Evolutionary conservation across 768 basidiomycete genomes (phyloP), one percentile per base, ranked within the genome.

Genomic region (Leucocoprinus birnbaumii): DNA sequence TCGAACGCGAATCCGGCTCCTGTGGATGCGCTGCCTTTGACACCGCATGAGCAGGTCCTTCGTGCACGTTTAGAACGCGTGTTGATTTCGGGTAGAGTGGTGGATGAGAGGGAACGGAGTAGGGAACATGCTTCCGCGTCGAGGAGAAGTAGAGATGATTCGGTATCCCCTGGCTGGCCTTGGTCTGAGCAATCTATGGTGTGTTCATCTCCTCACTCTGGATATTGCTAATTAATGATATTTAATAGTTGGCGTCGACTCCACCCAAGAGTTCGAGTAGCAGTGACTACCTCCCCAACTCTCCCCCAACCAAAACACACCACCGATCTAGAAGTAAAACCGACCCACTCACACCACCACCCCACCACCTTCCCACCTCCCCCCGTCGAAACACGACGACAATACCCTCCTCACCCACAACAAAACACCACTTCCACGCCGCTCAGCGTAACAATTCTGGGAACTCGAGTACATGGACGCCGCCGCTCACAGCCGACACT

Each of bases 21-120:
- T 1, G 34, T 6, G 6, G 48, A 58, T 5, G 40, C 42, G 1
- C 21, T 52, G 1, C 35, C 53, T 4, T 47, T 55, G 24, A 60
- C 59, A 1, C 59, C 59, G 3, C 53, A 60, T 35, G 59, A 58
- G 48, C 59, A 60, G 50, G 56, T 60, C 1, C 57, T 60, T 13
- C 57, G 58, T 6, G 60, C 60, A 37, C 48, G 57, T 21, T 53
- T 61, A 18, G 60, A 61, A 18, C 60, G 52, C 22, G 60, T 61
- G n/a, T 47, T 61, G 21, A 51, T 48, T 14, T 22, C 56, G 0
- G 53, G 49, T 11, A 37, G 48, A 21, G 52, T 53, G 1, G 49
- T 51, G 5, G 48, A 46, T 3, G 46, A 45, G 41, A 47, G 25
- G 14, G 49, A 38, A 10, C 38, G 25, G 16, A 54, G 47, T 35